Conservation (phyloP, 1,284 basidiomycete genomes). For the Laetiporus sulphureus region DNA sequence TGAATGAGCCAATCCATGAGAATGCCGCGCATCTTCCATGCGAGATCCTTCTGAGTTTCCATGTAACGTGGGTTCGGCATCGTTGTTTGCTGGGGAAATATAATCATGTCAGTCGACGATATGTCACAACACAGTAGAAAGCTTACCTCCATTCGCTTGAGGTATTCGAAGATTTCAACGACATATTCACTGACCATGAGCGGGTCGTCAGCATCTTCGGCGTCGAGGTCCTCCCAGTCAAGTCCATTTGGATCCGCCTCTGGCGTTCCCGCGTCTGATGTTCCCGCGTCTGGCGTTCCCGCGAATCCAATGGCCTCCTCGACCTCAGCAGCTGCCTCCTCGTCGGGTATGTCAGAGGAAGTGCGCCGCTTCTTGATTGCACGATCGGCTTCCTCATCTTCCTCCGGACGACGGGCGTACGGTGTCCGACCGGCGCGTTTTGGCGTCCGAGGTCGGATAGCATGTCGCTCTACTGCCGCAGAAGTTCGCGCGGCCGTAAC, state of each 20-base stretch:
- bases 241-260: slow-evolving; percentile 55
- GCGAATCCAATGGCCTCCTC: slow-evolving; percentile 21
- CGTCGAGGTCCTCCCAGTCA: slow-evolving; percentile 87
- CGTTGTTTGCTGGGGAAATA: slow-evolving; percentile 54
- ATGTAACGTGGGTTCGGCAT: slow-evolving; percentile 90
- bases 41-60: slow-evolving; percentile 84
- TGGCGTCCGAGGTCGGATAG: slow-evolving; percentile 10
- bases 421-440: slow-evolving; percentile 11
- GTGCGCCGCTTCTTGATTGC: slow-evolving; percentile 68
- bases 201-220: slow-evolving; percentile 91
- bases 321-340: slow-evolving; percentile 31
- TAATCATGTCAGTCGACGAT: slow-evolving; percentile 3
- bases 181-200: slow-evolving; percentile 98
- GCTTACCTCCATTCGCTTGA: slow-evolving; percentile 68
- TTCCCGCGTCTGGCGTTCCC: slow-evolving; percentile 39
- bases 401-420: slow-evolving; percentile 12
- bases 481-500: slow-evolving; percentile 23
- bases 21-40: slow-evolving; percentile 93
- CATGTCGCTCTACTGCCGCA: slow-evolving; percentile 7
- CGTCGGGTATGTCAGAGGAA: slow-evolving; percentile 60
- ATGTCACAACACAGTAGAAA: slow-evolving; percentile 8
- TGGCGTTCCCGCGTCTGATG: slow-evolving; percentile 19
- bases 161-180: slow-evolving; percentile 89
- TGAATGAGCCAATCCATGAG: slow-evolving; percentile 97
- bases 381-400: slow-evolving; percentile 40